phyloP scores from a whole-genome alignment of 441 rosid genomes.

The Adansonia grandidieri region DNA sequence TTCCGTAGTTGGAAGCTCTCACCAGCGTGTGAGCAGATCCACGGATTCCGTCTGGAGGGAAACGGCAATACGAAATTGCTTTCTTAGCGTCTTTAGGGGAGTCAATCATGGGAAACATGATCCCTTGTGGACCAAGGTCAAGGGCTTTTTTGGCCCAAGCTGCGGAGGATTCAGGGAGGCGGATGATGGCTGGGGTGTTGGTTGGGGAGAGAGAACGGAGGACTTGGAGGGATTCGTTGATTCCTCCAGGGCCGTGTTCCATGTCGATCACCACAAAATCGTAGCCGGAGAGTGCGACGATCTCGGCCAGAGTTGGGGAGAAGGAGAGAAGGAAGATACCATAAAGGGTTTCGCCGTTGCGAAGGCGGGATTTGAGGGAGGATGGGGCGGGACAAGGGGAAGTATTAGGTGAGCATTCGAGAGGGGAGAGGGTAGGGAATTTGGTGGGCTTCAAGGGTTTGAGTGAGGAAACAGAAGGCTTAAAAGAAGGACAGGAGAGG shows the following conservation, averaged over 20 bases:
- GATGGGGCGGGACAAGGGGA: constrained; percentile 22
- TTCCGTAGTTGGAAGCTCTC: constrained; percentile 77
- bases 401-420: constrained; percentile 32
- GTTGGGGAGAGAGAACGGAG: constrained; percentile 67
- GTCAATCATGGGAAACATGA: constrained; percentile 94
- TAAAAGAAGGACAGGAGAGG: constrained; percentile 24
- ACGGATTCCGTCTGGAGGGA: constrained; percentile 79
- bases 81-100: constrained; percentile 56
- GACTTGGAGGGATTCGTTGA: constrained; percentile 66
- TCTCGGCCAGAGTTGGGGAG: constrained; percentile 91
- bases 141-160: constrained; percentile 86
- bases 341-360: constrained; percentile 68
- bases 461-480: constrained; percentile 26
- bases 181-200: constrained; percentile 65
- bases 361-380: constrained; percentile 77
- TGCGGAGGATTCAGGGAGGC: constrained; percentile 72
- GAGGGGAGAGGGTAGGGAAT: constrained; percentile 35
- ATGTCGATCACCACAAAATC: constrained; percentile 86
- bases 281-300: constrained; percentile 76
- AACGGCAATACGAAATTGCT: constrained; percentile 81
- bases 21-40: constrained; percentile 86
- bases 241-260: constrained; percentile 94
- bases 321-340: constrained; percentile 81
- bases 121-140: constrained; percentile 85
- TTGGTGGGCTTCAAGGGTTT: constrained; percentile 38